Conservation (phyloP, 495 filamentous ascomycete genomes). For the Astrocystis sublimbata region DNA sequence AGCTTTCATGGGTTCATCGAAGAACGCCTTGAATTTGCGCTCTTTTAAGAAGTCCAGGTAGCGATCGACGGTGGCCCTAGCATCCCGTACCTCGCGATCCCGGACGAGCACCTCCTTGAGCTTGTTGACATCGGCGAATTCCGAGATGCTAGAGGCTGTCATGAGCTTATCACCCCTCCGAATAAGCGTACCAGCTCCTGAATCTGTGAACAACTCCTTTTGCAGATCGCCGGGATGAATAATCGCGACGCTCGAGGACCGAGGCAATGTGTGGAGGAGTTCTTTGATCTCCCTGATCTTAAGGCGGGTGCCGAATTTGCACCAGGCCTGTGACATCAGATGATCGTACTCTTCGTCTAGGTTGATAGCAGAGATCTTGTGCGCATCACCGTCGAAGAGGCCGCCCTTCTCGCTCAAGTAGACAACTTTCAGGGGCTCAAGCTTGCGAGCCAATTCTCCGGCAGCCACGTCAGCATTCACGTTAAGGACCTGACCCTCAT, state of each 20-base stretch:
- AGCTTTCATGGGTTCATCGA: slow-evolving; percentile 94
- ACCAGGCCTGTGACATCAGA: slow-evolving; percentile 95
- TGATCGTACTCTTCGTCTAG: slow-evolving; percentile 96
- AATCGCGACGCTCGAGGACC: slow-evolving; percentile 94
- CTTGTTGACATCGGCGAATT: slow-evolving; percentile 75
- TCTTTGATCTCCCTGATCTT: slow-evolving; percentile 99
- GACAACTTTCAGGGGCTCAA: slow-evolving; percentile 96
- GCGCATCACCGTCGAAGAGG: slow-evolving; percentile 87
- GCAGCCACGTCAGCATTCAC: slow-evolving; percentile 98
- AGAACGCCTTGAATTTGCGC: slow-evolving; percentile 88
- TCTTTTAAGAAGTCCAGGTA: slow-evolving; percentile 77
- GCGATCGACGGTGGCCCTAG: slow-evolving; percentile 78
- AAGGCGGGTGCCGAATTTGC: slow-evolving; percentile 88
- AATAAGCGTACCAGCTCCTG: slow-evolving; percentile 92
- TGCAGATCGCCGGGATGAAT: slow-evolving; percentile 94
- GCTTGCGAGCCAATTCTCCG: slow-evolving; percentile 82
- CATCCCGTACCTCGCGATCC: slow-evolving; percentile 83
- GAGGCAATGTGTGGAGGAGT: slow-evolving; percentile 79
- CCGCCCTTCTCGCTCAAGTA: slow-evolving; percentile 98
- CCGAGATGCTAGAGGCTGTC: slow-evolving; percentile 67
- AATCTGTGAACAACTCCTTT: slow-evolving; percentile 95
- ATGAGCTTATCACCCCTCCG: slow-evolving; percentile 89
- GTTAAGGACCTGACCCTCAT: slow-evolving; percentile 92
- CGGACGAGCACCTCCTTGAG: slow-evolving; percentile 82
- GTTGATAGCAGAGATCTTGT: slow-evolving; percentile 98